Evolutionary conservation across 164 flowering plant genomes (phyloP).

Genomic region (Litsea cubeba): DNA sequence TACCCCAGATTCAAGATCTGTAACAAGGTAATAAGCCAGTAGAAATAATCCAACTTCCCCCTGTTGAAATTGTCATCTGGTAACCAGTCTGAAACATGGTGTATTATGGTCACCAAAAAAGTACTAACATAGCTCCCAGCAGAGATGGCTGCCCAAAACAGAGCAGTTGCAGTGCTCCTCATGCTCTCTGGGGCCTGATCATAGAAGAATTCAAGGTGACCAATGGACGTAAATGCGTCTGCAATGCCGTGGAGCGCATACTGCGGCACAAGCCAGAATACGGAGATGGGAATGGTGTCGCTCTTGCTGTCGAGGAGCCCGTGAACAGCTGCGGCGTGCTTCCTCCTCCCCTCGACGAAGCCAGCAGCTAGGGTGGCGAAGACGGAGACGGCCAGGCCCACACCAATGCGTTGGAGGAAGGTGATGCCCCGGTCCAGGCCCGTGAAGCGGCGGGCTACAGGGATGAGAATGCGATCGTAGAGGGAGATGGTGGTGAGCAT

Average conservation of each 20-base stretch:
- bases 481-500: slow-evolving; percentile 56
- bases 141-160: slow-evolving; percentile 60
- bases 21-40: slow-evolving; percentile 53
- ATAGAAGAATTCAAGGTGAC: slow-evolving; percentile 67
- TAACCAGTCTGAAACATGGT: slow-evolving; percentile 57
- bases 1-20: slow-evolving; percentile 49
- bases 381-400: slow-evolving; percentile 59
- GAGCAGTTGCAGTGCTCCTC: slow-evolving; percentile 61
- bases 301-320: slow-evolving; percentile 30
- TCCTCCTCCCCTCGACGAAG: slow-evolving; percentile 55
- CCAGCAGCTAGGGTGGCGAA: slow-evolving; percentile 66
- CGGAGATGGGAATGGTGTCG: slow-evolving; percentile 40
- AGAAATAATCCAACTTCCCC: slow-evolving; percentile 65
- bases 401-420: slow-evolving; percentile 64
- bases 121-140: slow-evolving; percentile 59
- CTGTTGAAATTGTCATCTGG: slow-evolving; percentile 44
- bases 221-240: slow-evolving; percentile 75
- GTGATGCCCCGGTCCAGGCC: slow-evolving; percentile 74
- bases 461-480: slow-evolving; percentile 72
- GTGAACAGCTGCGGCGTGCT: slow-evolving; percentile 34
- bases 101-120: slow-evolving; percentile 48
- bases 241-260: slow-evolving; percentile 72
- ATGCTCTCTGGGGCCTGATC: slow-evolving; percentile 80
- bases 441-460: slow-evolving; percentile 44
- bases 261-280: slow-evolving; percentile 74